Base-by-base conservation (phyloP, 768 basidiomycete species). In the Hypholoma fasciculare region DNA sequence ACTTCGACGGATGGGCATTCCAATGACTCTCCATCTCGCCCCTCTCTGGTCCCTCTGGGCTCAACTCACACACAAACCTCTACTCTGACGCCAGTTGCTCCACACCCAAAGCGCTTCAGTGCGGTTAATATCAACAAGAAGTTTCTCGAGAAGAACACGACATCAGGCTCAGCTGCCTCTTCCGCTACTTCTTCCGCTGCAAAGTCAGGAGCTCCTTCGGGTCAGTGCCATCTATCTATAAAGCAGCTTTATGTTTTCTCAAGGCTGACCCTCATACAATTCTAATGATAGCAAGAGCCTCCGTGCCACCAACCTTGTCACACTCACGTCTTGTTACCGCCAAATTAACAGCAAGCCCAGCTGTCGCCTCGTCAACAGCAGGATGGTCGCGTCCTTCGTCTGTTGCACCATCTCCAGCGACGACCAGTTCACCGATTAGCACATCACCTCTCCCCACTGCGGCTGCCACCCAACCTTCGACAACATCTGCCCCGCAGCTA, bases 91-190 rank as follows among this genome's bases (percentile, higher is more conserved):
- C 68, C 79, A 36, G 64, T 71, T 37, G 67, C 74, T 52, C 81
- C 82, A 1, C 88, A 85, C 61, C 82, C 84, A 30, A 98, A 98
- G 80, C 87, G 89, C 67, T 96, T 95, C 73, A 92, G 79, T 69
- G 85, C 93, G 27, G 85, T 94, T 61, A 94, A 94, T 69, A 93
- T 98, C 72, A 96, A 93, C 78, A 96, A 95, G 85, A 94, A 92
- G 74, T 98, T 98, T 73, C 78, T 98, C 43, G 91, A 94, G 78
- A 96, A 96, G 82, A 90, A 89, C 55, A 86, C 87, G 43, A 76
- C 85, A 42, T 78, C 86, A 23, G 73, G 77, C 48, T 69, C 84
- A 23, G 66, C 77, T 37, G 74, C 83, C 17, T 65, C 76, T 49
- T 74, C 79, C 26, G 72, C 82, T 19, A 69, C 71, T 50, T 77